A percentile compares a stretch with the other conserved stretches of the same genome.
These are phyloP conservation scores for Psilocybe cubensis DNA, from an alignment of 768 basidiomycete species.

Conservation along the genomic window DNA sequence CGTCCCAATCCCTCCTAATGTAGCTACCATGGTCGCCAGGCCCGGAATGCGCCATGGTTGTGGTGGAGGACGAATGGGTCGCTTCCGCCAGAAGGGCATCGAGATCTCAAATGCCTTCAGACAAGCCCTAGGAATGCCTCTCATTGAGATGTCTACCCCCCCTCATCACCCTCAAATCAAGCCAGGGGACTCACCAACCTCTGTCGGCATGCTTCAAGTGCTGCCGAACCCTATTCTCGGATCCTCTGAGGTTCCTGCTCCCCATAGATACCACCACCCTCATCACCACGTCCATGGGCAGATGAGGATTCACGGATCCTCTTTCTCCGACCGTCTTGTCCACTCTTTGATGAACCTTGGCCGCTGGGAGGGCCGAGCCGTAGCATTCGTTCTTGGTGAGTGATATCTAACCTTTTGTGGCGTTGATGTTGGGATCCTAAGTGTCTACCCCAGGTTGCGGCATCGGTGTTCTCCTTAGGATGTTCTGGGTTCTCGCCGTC, in stretches of 20 bases:
- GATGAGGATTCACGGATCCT: constrained; percentile 24
- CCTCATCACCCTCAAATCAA: constrained; percentile 1
- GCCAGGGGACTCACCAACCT: background rate
- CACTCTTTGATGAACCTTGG: constrained; percentile 70
- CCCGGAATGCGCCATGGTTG: constrained; percentile 13
- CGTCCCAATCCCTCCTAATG: constrained; percentile 6
- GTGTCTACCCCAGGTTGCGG: constrained; percentile 67
- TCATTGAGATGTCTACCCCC: constrained; percentile 35
- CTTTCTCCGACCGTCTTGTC: constrained; percentile 66
- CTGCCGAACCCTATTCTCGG: constrained; percentile 15
- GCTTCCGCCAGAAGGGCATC: constrained; percentile 46
- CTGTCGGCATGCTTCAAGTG: constrained; percentile 4
- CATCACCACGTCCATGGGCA: constrained; percentile 28
- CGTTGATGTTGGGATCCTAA: constrained; percentile 5
- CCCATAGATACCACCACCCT: constrained; percentile 15
- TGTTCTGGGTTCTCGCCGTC: constrained; percentile 75
- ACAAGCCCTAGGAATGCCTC: constrained; percentile 55
- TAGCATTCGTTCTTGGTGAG: constrained; percentile 80
- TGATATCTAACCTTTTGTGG: constrained; percentile 2
- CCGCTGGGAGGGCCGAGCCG: constrained; percentile 81
- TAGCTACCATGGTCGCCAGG: background rate
- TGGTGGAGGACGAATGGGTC: constrained; percentile 18
- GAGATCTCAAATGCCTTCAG: constrained; percentile 59
- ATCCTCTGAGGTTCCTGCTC: background rate
- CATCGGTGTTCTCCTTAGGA: constrained; percentile 79